A percentile compares a stretch with the other conserved stretches of the same genome.
Evolutionary conservation across 2,329 filamentous ascomycete genomes (phyloP).

Genomic region (Talaromyces sp.): DNA sequence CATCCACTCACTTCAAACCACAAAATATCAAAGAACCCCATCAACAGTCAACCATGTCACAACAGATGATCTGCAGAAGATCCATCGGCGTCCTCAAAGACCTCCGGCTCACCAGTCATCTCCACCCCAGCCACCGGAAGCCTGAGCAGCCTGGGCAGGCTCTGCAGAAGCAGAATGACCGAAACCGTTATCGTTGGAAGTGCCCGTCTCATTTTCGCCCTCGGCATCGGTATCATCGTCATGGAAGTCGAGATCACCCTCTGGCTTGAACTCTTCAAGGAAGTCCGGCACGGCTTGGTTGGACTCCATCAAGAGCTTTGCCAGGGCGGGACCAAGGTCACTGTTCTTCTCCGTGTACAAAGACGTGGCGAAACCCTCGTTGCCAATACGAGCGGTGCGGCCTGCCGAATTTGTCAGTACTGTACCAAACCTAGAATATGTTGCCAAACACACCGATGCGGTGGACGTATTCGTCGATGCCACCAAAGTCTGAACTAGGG

Average conservation of each 20-base stretch:
- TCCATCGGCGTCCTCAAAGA: not conserved
- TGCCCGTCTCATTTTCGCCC: constrained; percentile 16
- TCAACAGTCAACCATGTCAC: not conserved
- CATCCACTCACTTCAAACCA: not conserved
- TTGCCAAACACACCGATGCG: constrained; percentile 64
- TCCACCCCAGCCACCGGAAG: not conserved
- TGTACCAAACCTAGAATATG: not conserved
- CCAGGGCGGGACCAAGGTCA: constrained; percentile 65
- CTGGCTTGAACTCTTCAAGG: constrained; percentile 53
- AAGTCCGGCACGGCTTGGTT: constrained; percentile 78
- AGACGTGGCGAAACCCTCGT: constrained; percentile 76
- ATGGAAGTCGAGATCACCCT: constrained; percentile 38
- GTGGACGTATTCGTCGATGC: constrained; percentile 89
- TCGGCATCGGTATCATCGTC: constrained; percentile 50
- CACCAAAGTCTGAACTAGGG: constrained; percentile 67
- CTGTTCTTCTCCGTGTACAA: constrained; percentile 79
- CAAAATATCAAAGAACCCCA: not conserved
- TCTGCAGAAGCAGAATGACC: not conserved
- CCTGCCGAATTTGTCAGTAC: constrained; percentile 43
- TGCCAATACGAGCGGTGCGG: constrained; percentile 89
- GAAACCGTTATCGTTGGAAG: not conserved
- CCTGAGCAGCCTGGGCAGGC: not conserved
- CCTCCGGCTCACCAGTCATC: not conserved
- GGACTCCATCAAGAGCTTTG: constrained; percentile 75
- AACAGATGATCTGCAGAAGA: not conserved